Evolutionary conservation across 192 early-diverging fungal species (phyloP), one percentile per base, ranked within the genome.

Genomic region (Ambispora gerdemannii): DNA sequence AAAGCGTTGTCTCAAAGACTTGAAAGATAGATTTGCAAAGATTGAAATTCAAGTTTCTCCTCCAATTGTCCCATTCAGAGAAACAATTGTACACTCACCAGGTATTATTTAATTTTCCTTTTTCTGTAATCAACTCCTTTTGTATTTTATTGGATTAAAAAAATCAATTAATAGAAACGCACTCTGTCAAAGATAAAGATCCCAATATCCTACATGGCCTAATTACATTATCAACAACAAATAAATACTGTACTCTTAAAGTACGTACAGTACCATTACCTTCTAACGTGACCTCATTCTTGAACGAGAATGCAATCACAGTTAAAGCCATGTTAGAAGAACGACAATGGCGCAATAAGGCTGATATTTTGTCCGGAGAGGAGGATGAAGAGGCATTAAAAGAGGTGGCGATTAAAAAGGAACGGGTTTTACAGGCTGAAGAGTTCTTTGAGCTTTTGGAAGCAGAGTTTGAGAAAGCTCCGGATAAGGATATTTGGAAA

Each of bases 31-130:
- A 7, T 99, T 94, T 81, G 97, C 96, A 2, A 89, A 89, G 74
- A 93, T 93, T 63, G 91, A 94, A 49, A 95, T 99, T 68, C 90
- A 95, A 71, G 93, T 91, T 17, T 97, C 95, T 7, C 87, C 88
- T 63, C 96, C 98, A 0, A 92, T 99, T 74, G 96, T 99, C 1
- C 95, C 96, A 34, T 99, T 95, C 81, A 87, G 95, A 55, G 98
- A 99, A 78, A 94, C 93, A 0, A 90, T 98, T 31, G 89, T 90
- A 25, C 76, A 75, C 60, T 61, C 67, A 2, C 66, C 72, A 25
- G 76, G 68, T 70, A 70, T 25, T 36, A 31, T 17, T 22, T 13
- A 13, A 3, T 59, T 35, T 19, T 32, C 38, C 28, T 38, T 47
- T 58, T 25, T 4, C 19, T 11, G 24, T 55, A 35, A 22, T 19